These are phyloP conservation scores for Apophysomyces elegans DNA, from an alignment of 371 early-diverging fungal species.

Conservation along the genomic window DNA sequence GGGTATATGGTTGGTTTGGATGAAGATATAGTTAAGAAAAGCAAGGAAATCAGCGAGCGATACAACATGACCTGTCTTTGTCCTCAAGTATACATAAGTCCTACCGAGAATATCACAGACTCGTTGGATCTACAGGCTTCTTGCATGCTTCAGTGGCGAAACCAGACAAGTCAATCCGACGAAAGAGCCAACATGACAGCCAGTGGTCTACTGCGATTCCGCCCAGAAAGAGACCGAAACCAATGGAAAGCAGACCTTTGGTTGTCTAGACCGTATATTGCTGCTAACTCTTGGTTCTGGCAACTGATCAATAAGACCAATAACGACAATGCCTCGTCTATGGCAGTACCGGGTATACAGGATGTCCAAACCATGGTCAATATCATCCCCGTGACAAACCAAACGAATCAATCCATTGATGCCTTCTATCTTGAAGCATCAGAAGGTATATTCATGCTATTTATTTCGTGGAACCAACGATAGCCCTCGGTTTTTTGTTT, in stretches of 20 bases:
- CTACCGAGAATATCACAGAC: background rate
- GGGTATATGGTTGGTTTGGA: slow-evolving; percentile 1
- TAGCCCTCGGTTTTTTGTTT: background rate
- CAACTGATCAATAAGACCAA: background rate
- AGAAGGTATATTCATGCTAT: background rate
- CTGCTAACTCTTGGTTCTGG: background rate
- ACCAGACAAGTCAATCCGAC: background rate
- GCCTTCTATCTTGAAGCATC: background rate
- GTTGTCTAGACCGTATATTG: background rate
- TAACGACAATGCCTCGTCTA: background rate
- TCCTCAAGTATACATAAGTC: background rate
- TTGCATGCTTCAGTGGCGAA: slow-evolving; percentile 1
- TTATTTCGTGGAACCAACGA: background rate
- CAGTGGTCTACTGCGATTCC: background rate
- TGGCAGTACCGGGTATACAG: background rate
- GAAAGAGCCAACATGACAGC: background rate
- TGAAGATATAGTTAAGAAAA: background rate
- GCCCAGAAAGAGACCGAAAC: background rate
- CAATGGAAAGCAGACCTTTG: background rate
- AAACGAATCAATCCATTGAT: background rate
- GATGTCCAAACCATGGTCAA: background rate
- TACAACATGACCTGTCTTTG: background rate
- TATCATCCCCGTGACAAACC: background rate
- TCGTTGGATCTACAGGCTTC: background rate
- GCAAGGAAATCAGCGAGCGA: background rate